Base-by-base conservation (phyloP, 2,329 filamentous ascomycete species). In the Piedraia hortae region DNA sequence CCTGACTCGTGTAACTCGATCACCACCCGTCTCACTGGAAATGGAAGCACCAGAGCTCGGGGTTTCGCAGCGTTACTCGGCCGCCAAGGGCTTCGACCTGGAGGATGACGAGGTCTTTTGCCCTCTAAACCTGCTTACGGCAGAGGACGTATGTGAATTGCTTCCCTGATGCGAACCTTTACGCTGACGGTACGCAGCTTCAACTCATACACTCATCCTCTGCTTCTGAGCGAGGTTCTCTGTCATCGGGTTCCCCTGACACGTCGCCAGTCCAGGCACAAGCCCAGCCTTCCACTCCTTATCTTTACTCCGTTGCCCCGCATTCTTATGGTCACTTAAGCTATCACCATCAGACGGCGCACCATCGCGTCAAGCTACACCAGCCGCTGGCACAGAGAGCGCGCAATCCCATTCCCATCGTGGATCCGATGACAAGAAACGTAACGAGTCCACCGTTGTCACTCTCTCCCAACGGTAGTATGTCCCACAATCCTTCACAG, bases 51-150 rank as follows among this genome's bases (percentile, higher is more conserved):
- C n/a, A n/a, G n/a, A n/a, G n/a, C n/a, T n/a, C n/a, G n/a, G n/a
- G n/a, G n/a, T n/a, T n/a, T n/a, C n/a, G 35, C 64, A 64, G 34
- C 69, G 78, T 41, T 89, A 89, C 36, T 80, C 93, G 51, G 73
- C 77, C 31, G 77, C 74, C 27, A 66, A 78, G 27, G 90, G 80
- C 6, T 93, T 93, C 41, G 82, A 93, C 36, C 59, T 93, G 30
- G 82, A 91, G 41, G 82, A 93, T 44, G 82, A 93, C 45, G 60
- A 90, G 51, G 71, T 90, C 47, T 93, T 93, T 48, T 91, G 80
- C 50, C 82, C 82, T 1, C 54, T 55, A 31, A 67, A 70, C 44
- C 61, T 93, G 35, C 56, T 93, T 53, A 89, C 78, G 16, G 80
- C 91, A 51, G 78, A 62, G 48, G 78, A 90, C 64, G 78, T 90